Percentiles rank a stretch among this genome's conserved stretches.
Evolutionary conservation across 2,329 filamentous ascomycete genomes (phyloP).

Genomic region (Aureobasidium sp.): DNA sequence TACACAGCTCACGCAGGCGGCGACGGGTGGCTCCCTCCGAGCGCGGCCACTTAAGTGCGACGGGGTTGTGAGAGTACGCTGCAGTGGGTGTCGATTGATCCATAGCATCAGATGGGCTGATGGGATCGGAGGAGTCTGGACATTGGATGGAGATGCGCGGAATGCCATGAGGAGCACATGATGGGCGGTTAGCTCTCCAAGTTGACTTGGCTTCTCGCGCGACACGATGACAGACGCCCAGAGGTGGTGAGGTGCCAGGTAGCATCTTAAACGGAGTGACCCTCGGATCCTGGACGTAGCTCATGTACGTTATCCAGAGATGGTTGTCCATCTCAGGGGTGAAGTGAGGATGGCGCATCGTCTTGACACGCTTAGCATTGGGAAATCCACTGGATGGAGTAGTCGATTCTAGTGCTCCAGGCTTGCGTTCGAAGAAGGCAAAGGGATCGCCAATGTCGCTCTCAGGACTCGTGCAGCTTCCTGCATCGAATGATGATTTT

Average conservation of each 20-base stretch:
- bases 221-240: constrained; percentile 58
- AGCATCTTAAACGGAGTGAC: constrained; percentile 62
- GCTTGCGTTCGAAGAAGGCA: constrained; percentile 26
- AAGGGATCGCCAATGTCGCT: constrained; percentile 54
- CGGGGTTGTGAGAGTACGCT: constrained; percentile 20
- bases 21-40: constrained; percentile 53
- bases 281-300: constrained; percentile 58
- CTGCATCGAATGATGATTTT: constrained; percentile 47
- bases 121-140: constrained; percentile 38
- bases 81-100: constrained; percentile 38
- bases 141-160: constrained; percentile 22
- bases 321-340: constrained; percentile 59
- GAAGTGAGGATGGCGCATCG: constrained; percentile 42
- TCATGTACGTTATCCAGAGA: constrained; percentile 59
- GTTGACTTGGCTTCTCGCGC: constrained; percentile 54
- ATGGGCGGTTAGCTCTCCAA: constrained; percentile 46
- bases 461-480: constrained; percentile 56
- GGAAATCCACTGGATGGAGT: constrained; percentile 23
- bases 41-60: constrained; percentile 46
- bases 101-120: constrained; percentile 39
- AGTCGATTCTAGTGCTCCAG: constrained; percentile 22
- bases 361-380: constrained; percentile 38
- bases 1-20: constrained; percentile 53
- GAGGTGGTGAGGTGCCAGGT: constrained; percentile 55
- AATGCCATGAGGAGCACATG: constrained; percentile 23